Evolutionary conservation across 129 eudicot genomes (phyloP).

Genomic region (Flaveria trinervia): DNA sequence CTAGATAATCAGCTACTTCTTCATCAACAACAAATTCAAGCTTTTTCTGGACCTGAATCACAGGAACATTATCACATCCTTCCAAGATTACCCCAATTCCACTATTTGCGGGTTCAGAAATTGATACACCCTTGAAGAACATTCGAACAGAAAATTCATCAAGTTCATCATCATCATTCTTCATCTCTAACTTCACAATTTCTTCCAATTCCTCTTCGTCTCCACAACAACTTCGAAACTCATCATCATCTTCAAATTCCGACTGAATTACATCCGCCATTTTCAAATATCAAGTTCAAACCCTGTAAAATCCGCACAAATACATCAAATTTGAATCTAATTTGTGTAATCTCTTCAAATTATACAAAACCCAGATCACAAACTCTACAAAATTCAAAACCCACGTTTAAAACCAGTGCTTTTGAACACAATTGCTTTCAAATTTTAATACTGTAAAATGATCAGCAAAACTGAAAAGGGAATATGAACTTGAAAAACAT

Average conservation of each 20-base stretch:
- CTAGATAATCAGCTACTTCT: constrained; percentile 71
- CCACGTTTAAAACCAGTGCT: neutral
- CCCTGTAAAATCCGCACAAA: constrained; percentile 12
- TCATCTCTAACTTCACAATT: constrained; percentile 24
- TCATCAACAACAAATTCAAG: constrained; percentile 82
- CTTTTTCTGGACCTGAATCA: constrained; percentile 71
- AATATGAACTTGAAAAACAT: neutral
- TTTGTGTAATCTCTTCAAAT: neutral
- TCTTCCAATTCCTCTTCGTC: constrained; percentile 72
- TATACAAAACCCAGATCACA: constrained; percentile 22
- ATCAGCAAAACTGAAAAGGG: constrained; percentile 11
- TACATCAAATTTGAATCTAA: constrained; percentile 20
- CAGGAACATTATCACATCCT: constrained; percentile 38
- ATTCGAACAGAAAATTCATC: constrained; percentile 59
- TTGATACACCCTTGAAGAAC: constrained; percentile 82
- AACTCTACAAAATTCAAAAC: constrained; percentile 9
- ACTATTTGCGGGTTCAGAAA: constrained; percentile 46
- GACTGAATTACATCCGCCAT: constrained; percentile 34
- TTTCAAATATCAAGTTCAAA: constrained; percentile 12
- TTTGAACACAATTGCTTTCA: neutral
- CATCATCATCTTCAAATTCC: constrained; percentile 72
- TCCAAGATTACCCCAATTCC: constrained; percentile 93
- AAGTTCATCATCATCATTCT: constrained; percentile 23
- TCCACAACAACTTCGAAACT: constrained; percentile 82
- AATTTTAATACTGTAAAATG: neutral